Evolutionary conservation across 2,329 filamentous ascomycete genomes (phyloP).

Genomic region (Diaporthe sp.): DNA sequence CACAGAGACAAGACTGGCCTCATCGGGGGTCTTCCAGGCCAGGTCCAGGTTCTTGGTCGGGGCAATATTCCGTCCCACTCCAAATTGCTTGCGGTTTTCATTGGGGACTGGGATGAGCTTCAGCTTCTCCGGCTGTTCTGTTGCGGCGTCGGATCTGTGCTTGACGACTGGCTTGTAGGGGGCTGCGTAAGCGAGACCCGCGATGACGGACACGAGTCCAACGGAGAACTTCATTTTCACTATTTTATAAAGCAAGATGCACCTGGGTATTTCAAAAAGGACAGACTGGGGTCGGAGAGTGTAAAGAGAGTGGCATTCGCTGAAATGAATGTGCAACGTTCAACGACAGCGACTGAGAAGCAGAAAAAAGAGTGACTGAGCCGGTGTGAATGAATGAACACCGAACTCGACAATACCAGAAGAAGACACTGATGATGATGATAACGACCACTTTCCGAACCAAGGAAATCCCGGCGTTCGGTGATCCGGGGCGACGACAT

Average conservation of each 20-base stretch:
- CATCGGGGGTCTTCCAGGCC: slow-evolving; percentile 45
- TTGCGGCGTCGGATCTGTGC: neutral
- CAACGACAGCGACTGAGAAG: slow-evolving; percentile 3
- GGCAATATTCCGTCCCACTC: slow-evolving; percentile 31
- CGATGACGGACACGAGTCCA: slow-evolving; percentile 10
- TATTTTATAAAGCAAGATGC: neutral
- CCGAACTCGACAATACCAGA: slow-evolving; percentile 15
- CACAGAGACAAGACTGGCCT: slow-evolving; percentile 63
- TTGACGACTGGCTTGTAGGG: neutral
- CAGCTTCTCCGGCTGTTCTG: slow-evolving; percentile 11
- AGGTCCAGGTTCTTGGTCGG: slow-evolving; percentile 35
- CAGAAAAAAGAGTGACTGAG: slow-evolving; percentile 27
- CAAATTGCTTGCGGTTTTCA: neutral
- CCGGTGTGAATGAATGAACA: slow-evolving; percentile 28
- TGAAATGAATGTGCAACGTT: slow-evolving; percentile 14
- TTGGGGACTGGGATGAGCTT: slow-evolving; percentile 28
- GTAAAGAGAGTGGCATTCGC: neutral
- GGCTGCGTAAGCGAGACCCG: slow-evolving; percentile 10
- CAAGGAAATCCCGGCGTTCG: neutral
- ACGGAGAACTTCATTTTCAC: slow-evolving; percentile 16
- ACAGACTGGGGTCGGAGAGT: slow-evolving; percentile 17
- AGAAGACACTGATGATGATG: slow-evolving; percentile 4
- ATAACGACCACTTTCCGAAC: slow-evolving; percentile 8
- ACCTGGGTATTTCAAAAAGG: neutral
- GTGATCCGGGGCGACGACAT: neutral